Evolutionary conservation across 2,329 filamentous ascomycete species (phyloP).

Genomic region (Thermoascus crustaceus): DNA sequence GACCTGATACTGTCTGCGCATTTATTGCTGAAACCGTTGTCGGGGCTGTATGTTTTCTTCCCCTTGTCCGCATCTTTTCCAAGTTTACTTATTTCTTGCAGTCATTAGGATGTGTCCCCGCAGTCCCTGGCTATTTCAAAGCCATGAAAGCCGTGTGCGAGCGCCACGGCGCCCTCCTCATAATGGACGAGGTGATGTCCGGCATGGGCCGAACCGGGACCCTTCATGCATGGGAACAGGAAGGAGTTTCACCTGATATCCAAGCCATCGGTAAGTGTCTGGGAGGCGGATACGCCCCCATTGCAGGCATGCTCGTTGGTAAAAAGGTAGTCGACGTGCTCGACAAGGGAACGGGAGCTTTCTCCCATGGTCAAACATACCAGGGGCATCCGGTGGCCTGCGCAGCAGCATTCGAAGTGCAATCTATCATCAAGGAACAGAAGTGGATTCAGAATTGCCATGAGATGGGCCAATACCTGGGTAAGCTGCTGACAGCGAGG

Average conservation of each 20-base stretch:
- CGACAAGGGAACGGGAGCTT: slow-evolving; percentile 34
- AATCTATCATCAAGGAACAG: slow-evolving; percentile 44
- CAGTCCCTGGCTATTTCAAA: slow-evolving; percentile 56
- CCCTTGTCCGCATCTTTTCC: neutral
- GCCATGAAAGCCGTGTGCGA: slow-evolving; percentile 59
- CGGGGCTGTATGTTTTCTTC: slow-evolving; percentile 46
- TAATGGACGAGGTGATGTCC: slow-evolving; percentile 66
- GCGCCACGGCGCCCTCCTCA: slow-evolving; percentile 58
- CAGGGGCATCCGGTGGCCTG: slow-evolving; percentile 48
- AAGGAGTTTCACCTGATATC: slow-evolving; percentile 47
- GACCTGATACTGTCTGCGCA: slow-evolving; percentile 56
- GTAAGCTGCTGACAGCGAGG: slow-evolving; percentile 32
- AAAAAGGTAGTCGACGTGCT: slow-evolving; percentile 41
- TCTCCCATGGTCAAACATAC: slow-evolving; percentile 51
- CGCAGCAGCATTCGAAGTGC: slow-evolving; percentile 44
- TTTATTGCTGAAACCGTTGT: slow-evolving; percentile 66
- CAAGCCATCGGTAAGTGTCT: slow-evolving; percentile 52
- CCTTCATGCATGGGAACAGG: slow-evolving; percentile 49
- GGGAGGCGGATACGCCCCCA: slow-evolving; percentile 45
- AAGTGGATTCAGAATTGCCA: slow-evolving; percentile 39
- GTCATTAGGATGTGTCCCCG: slow-evolving; percentile 57
- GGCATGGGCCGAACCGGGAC: slow-evolving; percentile 49
- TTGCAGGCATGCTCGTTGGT: slow-evolving; percentile 45
- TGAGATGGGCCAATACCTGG: slow-evolving; percentile 21
- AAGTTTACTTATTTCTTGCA: slow-evolving; percentile 12